Evolutionary conservation across 257 asterid genomes (phyloP), one percentile per base, ranked within the genome.

Genomic region (Oldenlandia corymbosa): DNA sequence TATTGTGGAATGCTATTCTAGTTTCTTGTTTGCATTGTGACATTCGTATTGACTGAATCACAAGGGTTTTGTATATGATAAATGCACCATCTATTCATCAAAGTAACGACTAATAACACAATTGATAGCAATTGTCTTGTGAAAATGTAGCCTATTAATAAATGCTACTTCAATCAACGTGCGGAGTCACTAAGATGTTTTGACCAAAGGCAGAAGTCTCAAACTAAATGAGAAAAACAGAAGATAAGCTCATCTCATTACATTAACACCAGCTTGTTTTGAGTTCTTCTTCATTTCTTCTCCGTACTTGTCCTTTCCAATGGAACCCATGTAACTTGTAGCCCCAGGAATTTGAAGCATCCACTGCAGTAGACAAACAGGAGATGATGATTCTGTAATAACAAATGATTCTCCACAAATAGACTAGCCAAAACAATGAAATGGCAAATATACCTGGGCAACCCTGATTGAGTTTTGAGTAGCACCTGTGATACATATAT

Each of bases 391-490:
- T 63, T 54, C 45, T 17, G n/a, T 41, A 52, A 27, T 63, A 62
- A 18, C 7, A n/a, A 32, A 20, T n/a, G 3, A 30, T 43, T 4
- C 58, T 4, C 36, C 27, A 51, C 49, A 34, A 18, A 32, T n/a
- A n/a, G n/a, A n/a, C 60, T 58, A 24, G 58, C 54, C 43, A 53
- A 45, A 27, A 64, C 58, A 45, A 47, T 47, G 55, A 26, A 61
- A 65, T 50, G 45, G 41, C 17, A 58, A 42, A 31, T 42, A 60
- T 72, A 90, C 99, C 92, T 93, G 97, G 63, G 97, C 97, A 73
- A 93, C 94, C 81, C 94, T 80, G 68, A 93, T 93, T 62, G 97
- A 85, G 68, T 93, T 93, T 65, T 90, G 99, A 21, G 99, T 93
- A 37, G 99, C 94, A 60, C 98, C 98, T 92, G 82, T 71, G 76